A percentile compares a stretch with the other conserved stretches of the same genome.
These are phyloP conservation scores for Penicillium sp. DNA, from an alignment of 2,329 filamentous ascomycete genomes.

Conservation along the genomic window DNA sequence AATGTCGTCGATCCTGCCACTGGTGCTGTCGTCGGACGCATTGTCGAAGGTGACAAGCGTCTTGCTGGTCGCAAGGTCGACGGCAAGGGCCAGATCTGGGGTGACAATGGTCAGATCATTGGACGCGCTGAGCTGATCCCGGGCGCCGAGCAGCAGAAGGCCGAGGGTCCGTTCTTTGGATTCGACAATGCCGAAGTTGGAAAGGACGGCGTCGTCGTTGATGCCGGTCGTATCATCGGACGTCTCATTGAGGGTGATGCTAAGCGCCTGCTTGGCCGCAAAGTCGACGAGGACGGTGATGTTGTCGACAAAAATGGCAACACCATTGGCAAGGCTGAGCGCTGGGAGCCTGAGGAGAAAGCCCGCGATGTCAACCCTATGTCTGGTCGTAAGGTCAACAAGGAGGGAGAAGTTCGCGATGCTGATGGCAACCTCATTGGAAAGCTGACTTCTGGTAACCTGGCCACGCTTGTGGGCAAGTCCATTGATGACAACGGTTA, in stretches of 20 bases:
- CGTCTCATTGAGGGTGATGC: slow-evolving; percentile 64
- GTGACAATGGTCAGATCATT: slow-evolving; percentile 62
- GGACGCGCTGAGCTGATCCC: slow-evolving; percentile 59
- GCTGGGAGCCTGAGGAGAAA: slow-evolving; percentile 63
- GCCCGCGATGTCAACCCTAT: slow-evolving; percentile 60
- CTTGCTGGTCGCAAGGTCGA: slow-evolving; percentile 64
- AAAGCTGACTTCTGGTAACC: slow-evolving; percentile 46
- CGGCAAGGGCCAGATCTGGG: slow-evolving; percentile 64
- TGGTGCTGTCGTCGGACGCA: slow-evolving; percentile 59
- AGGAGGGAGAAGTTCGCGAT: slow-evolving; percentile 51
- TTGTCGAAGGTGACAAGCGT: slow-evolving; percentile 58
- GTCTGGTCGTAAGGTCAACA: slow-evolving; percentile 55
- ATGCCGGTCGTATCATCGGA: slow-evolving; percentile 49
- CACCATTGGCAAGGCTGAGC: slow-evolving; percentile 65
- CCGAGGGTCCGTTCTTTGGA: slow-evolving; percentile 61
- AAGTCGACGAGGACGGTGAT: slow-evolving; percentile 69
- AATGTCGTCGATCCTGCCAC: slow-evolving; percentile 59
- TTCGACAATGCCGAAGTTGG: slow-evolving; percentile 58
- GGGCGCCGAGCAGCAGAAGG: slow-evolving; percentile 44
- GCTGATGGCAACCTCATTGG: slow-evolving; percentile 49
- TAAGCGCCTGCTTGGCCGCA: slow-evolving; percentile 64
- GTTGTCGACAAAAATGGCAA: slow-evolving; percentile 69
- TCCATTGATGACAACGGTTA: slow-evolving; percentile 53
- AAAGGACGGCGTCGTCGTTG: slow-evolving; percentile 60
- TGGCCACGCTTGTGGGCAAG: slow-evolving; percentile 44